phyloP scores from a whole-genome alignment of 257 asterid genomes.

The Eucommia ulmoides region DNA sequence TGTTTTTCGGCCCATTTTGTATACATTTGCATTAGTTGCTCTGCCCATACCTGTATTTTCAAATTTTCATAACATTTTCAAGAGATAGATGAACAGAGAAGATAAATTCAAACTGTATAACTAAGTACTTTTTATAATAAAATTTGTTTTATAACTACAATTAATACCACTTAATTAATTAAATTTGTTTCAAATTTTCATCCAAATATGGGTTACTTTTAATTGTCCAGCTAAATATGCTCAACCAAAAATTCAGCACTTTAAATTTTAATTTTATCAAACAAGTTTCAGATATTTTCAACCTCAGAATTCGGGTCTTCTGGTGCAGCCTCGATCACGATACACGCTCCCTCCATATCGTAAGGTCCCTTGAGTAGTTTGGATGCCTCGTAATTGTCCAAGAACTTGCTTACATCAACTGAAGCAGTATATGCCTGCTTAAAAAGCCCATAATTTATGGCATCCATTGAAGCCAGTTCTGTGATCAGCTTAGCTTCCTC shows the following conservation, averaged over 20 bases:
- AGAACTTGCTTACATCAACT: constrained; percentile 42
- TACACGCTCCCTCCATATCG: constrained; percentile 78
- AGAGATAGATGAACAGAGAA: not conserved
- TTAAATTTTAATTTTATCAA: too few relatives aligned
- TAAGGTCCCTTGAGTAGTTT: constrained; percentile 61
- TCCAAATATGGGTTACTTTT: too few relatives aligned
- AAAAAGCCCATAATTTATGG: constrained; percentile 50
- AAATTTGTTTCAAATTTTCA: too few relatives aligned
- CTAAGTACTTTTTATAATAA: too few relatives aligned
- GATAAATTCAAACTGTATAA: too few relatives aligned
- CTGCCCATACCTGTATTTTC: constrained; percentile 46
- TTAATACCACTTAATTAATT: too few relatives aligned
- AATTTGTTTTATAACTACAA: too few relatives aligned
- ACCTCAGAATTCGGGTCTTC: constrained; percentile 46
- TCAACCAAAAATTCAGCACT: too few relatives aligned
- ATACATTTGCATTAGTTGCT: constrained; percentile 49
- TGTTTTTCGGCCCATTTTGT: constrained; percentile 76
- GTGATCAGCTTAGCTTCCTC: constrained; percentile 87
- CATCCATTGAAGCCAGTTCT: constrained; percentile 64
- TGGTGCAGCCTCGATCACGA: constrained; percentile 44
- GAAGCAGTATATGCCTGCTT: constrained; percentile 71
- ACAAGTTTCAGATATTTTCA: too few relatives aligned
- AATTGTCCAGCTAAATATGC: too few relatives aligned
- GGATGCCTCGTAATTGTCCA: constrained; percentile 63
- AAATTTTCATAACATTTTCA: too few relatives aligned